Evolutionary conservation across 331 rosid species (phyloP), one percentile per base, ranked within the genome.

Genomic region (Malus hybrid): DNA sequence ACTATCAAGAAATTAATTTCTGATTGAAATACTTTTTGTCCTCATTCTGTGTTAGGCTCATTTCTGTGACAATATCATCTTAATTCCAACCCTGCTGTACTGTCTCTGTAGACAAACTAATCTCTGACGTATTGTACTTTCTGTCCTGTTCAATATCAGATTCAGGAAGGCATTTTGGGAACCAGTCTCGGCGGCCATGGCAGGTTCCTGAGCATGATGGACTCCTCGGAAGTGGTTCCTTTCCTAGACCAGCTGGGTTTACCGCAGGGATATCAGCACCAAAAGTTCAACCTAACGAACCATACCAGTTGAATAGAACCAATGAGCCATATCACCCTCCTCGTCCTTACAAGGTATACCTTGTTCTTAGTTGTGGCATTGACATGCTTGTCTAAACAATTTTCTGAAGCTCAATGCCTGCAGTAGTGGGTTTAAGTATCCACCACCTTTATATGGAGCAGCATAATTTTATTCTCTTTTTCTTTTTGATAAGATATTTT

Each of bases 161-260:
- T 79, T 82, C 94, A 55, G 92, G 91, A 76, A 89, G 82, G 84
- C 89, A 84, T 31, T 61, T 82, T 73, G 90, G 91, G 77, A 91
- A 84, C 73, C 93, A 86, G 56, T 76, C 97, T 69, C 87, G 86
- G 36, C 89, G 88, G 69, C 65, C 99, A 80, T 82, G 85, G 86
- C 98, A 92, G 85, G 91, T 84, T 79, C 97, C 96, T 63, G 99
- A 95, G 85, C 99, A 95, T 80, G 99, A 95, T 82, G 99, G 99
- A 65, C 99, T 95, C 83, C 93, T 95, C 18, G 99, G 99, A 36
- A 95, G 99, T 82, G 99, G 99, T 73, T 89, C 99, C 74, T 92
- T 89, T 85, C 96, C 97, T 34, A 88, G 98, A 75, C 92, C 94
- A 76, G 64, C 97, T 70, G 98, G 97, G 65, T 86, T 69, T 89